Base-by-base conservation (phyloP, 2,329 filamentous ascomycete genomes). In the Tolypocladium guangdongense region DNA sequence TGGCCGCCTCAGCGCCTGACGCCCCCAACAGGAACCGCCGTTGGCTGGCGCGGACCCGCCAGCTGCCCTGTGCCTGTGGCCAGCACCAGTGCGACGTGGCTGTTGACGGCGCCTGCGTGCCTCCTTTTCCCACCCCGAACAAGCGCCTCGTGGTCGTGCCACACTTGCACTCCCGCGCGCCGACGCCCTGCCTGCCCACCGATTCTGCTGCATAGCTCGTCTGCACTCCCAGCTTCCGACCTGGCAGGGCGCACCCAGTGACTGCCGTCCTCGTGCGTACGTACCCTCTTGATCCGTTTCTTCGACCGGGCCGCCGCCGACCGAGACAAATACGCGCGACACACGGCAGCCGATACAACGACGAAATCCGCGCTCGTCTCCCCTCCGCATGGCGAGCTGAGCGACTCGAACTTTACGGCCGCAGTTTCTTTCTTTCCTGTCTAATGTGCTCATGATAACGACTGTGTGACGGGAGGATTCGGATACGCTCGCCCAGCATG, bases 401-500 rank as follows among this genome's bases (percentile, higher is more conserved):
- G 43, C 51, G n/a, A n/a, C 43, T 24, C 52, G 45, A 38, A 52
- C 51, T 49, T 46, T 52, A 36, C 36, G 38, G 51, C 48, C 35
- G 38, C 51, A 36, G 18, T 55, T 45, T 45, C 48, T 39, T 45
- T 45, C 48, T 39, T 55, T 48, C 52, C 48, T 51, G 50, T 55
- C 45, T 55, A 49, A 64, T 62, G 60, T 55, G 52, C 55, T 63
- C 46, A 59, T 62, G 60, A 58, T 47, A 52, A 59, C 56, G 47
- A 55, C 52, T 49, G 54, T 55, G 55, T 55, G 49, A 57, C 52
- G 24, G 32, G 51, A 54, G 46, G 33, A 46, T 22, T 22, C 50
- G 37, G 45, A 49, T n/a, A 32, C 24, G 49, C 49, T 43, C 27
- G 53, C 59, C 27, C 61, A 60, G 45, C 57, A 74, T 76, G 73